A percentile compares a stretch with the other conserved stretches of the same genome.
Conservation (phyloP, 495 filamentous ascomycete genomes). For the Hypoxylon lienhwacheense region DNA sequence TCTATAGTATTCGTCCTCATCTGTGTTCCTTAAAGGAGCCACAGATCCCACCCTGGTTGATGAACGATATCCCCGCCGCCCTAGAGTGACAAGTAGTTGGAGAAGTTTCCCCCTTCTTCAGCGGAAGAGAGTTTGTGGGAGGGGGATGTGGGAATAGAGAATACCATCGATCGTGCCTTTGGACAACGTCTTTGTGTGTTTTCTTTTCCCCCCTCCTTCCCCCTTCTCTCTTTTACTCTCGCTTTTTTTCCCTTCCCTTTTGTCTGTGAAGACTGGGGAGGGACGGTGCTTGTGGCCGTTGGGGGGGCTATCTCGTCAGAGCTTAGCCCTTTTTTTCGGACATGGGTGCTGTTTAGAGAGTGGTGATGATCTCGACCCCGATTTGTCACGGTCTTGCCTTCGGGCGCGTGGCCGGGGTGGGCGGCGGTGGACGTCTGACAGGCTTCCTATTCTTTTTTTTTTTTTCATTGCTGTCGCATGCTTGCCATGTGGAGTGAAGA, state of each 20-base stretch:
- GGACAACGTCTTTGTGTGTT: no score
- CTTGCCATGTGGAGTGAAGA: slow-evolving; percentile 46
- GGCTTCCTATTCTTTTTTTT: slow-evolving; percentile 42
- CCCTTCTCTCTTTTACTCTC: slow-evolving; percentile 48
- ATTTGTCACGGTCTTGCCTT: slow-evolving; percentile 51
- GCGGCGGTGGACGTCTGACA: slow-evolving; percentile 67
- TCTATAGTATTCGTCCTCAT: slow-evolving; percentile 83
- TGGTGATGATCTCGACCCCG: slow-evolving; percentile 67
- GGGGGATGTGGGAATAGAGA: no score
- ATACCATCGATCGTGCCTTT: no score
- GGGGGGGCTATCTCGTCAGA: no score
- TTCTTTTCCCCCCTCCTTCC: slow-evolving; percentile 21
- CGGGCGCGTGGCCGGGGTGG: slow-evolving; percentile 60
- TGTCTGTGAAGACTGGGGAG: no score
- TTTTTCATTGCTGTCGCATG: slow-evolving; percentile 53
- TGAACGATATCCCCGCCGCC: slow-evolving; percentile 61
- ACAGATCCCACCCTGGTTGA: slow-evolving; percentile 67
- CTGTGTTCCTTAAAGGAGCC: slow-evolving; percentile 74
- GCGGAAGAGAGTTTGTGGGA: no score
- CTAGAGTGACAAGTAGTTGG: slow-evolving; percentile 65
- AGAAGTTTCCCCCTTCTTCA: no score
- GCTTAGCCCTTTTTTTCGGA: no score
- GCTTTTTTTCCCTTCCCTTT: no score
- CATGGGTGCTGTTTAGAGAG: slow-evolving; percentile 59
- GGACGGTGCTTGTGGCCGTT: no score